phyloP scores from a whole-genome alignment of 2,329 filamentous ascomycete genomes.

The Xylaria polymorpha region DNA sequence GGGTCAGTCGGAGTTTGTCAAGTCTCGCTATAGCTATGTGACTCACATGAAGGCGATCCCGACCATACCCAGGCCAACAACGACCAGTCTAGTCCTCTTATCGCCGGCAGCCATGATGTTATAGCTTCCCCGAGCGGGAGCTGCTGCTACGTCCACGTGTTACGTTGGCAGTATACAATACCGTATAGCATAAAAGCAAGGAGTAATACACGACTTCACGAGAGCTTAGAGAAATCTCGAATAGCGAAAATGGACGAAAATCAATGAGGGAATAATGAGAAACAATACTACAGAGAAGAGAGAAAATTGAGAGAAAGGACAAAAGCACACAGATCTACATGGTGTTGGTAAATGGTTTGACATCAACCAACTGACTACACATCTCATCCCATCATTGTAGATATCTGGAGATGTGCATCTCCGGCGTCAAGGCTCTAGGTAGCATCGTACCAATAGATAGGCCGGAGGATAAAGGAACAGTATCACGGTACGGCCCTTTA shows the following conservation, averaged over 20 bases:
- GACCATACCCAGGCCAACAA: conserved; percentile 93
- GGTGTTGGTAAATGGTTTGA: conserved; percentile 20
- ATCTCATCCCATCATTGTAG: conserved; percentile 25
- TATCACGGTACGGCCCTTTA: conserved; percentile 9
- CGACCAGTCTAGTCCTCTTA: conserved; percentile 75
- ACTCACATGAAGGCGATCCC: conserved; percentile 87
- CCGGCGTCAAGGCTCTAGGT: conserved; percentile 36
- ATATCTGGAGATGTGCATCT: conserved; percentile 45
- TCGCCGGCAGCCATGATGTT: conserved; percentile 57
- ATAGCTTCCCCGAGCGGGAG: background rate
- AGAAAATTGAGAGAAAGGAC: conserved; percentile 12
- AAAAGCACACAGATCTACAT: conserved; percentile 21
- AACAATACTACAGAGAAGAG: conserved; percentile 12
- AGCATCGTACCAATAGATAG: conserved; percentile 39
- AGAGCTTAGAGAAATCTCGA: background rate
- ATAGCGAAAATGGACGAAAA: background rate
- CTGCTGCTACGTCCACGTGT: conserved; percentile 31
- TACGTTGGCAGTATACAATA: conserved; percentile 1
- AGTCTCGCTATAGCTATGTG: background rate
- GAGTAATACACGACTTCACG: background rate
- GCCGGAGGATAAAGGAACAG: background rate
- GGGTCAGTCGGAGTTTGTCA: background rate
- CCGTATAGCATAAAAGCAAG: background rate
- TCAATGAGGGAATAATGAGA: background rate
- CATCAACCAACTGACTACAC: background rate